Base-by-base conservation (phyloP, 1,139 yeast genomes). In the Diutina neorugosa region DNA sequence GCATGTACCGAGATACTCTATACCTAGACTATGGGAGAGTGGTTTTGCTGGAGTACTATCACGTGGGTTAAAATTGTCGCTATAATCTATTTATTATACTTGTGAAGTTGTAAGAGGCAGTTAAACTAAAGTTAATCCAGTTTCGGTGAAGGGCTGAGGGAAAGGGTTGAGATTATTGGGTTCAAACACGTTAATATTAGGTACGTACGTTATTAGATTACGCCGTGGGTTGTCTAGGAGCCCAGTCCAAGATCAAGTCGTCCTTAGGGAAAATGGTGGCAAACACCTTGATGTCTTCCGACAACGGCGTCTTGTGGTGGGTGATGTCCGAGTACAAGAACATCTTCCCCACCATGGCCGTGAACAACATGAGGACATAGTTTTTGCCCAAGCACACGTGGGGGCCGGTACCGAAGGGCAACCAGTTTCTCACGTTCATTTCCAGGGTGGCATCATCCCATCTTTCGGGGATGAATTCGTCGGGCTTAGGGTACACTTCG, bases 221-320 rank as follows among this genome's bases (percentile, higher is more conserved):
- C 20, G 43, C 43, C 27, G 48, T n/a, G 4, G 82, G 81, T 58
- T 84, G 84, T 70, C 91, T 81, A 60, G 65, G 71, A 54, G 77
- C 75, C 77, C 91, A 91, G 63, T 82, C 75, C 67, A 93, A 72
- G 61, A 88, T 80, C 66, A 95, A 82, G 67, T 91, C 96, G 70
- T 93, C 98, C 68, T 88, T 83, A 41, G 98, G 98, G 86, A 93
- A 93, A 65, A 93, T 90, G 31, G 98, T 93, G 42, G 98, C 98
- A 68, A 93, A 93, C 44, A 93, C 98, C 65, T 90, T 88, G 63
- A 93, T 89, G 64, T 89, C 84, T 71, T 93, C 98, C 58, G 94
- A 84, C 62, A 82, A 73, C 49, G 82, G 85, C 25, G 98, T 93
- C 54, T 84, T 81, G 61, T 83, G 80, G 67, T 93, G 98, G 57